These are phyloP conservation scores for Schoenoplectus triqueter DNA, from an alignment of 202 grass and related monocot species.

Conservation along the genomic window DNA sequence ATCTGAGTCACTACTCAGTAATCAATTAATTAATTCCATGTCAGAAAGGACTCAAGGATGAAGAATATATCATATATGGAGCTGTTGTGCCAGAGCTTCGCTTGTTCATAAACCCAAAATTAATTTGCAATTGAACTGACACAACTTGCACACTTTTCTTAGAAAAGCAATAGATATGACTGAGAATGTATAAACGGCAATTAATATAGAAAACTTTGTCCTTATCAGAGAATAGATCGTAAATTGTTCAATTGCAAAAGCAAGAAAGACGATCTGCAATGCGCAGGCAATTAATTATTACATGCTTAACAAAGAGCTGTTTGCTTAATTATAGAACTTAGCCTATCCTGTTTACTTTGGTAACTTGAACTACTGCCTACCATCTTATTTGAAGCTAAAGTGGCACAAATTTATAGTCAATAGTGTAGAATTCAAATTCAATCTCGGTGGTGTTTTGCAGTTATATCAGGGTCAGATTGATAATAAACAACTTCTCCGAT, in stretches of 20 bases:
- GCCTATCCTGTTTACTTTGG: conserved; percentile 16
- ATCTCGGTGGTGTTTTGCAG: conserved; percentile 7
- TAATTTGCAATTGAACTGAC: too few relatives aligned
- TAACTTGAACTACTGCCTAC: neutral
- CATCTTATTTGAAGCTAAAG: conserved; percentile 21
- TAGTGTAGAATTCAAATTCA: neutral
- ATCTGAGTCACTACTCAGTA: too few relatives aligned
- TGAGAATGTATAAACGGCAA: neutral
- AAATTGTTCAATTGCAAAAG: conserved; percentile 9
- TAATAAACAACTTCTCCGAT: conserved; percentile 84
- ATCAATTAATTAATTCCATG: too few relatives aligned
- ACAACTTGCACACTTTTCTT: too few relatives aligned
- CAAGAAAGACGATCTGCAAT: conserved; percentile 26
- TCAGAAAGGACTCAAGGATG: too few relatives aligned
- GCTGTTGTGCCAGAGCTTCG: too few relatives aligned
- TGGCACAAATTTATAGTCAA: neutral
- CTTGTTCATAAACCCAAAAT: too few relatives aligned
- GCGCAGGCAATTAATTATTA: conserved; percentile 5
- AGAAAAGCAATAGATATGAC: neutral
- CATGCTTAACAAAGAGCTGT: neutral
- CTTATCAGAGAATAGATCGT: neutral
- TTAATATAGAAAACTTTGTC: conserved; percentile 1
- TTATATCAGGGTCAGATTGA: conserved; percentile 57
- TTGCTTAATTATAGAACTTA: neutral
- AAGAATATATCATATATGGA: too few relatives aligned